Evolutionary conservation across 306 rosid species (phyloP).

Genomic region (Boehmeria nivea): DNA sequence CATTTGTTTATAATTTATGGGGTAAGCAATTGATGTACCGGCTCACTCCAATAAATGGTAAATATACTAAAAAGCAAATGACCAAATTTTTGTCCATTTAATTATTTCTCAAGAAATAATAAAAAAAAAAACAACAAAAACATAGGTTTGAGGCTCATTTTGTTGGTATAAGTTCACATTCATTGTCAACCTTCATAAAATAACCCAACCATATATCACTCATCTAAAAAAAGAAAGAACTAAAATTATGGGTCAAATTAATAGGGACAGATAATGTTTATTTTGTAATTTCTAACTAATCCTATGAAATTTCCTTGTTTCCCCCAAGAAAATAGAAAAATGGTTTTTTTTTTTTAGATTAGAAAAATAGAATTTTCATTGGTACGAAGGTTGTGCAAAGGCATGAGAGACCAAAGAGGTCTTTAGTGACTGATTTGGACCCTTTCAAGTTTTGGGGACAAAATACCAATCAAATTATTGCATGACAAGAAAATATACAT

Average conservation of each 20-base stretch:
- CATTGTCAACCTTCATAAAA: neutral
- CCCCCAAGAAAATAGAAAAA: neutral
- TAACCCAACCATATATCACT: neutral
- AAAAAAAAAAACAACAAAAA: neutral
- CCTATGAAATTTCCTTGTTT: too few relatives aligned
- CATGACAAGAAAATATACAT: conserved; percentile 1
- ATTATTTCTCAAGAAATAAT: neutral
- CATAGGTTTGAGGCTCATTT: neutral
- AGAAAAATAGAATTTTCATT: too few relatives aligned
- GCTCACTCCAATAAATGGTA: too few relatives aligned
- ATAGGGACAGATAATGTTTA: neutral
- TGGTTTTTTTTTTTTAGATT: too few relatives aligned
- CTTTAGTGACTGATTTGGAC: conserved; percentile 58
- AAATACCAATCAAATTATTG: conserved; percentile 41
- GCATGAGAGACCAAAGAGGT: conserved; percentile 34
- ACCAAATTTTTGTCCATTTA: too few relatives aligned
- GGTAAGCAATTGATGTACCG: too few relatives aligned
- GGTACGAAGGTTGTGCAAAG: too few relatives aligned
- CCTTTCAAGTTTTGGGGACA: conserved; percentile 45
- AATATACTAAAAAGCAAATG: too few relatives aligned
- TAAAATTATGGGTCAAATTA: neutral
- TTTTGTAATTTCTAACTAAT: too few relatives aligned
- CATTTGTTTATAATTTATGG: too few relatives aligned
- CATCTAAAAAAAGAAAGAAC: neutral
- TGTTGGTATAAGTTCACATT: neutral